Conservation (phyloP, 1,284 basidiomycete genomes). For the Fomitopsis palustris region DNA sequence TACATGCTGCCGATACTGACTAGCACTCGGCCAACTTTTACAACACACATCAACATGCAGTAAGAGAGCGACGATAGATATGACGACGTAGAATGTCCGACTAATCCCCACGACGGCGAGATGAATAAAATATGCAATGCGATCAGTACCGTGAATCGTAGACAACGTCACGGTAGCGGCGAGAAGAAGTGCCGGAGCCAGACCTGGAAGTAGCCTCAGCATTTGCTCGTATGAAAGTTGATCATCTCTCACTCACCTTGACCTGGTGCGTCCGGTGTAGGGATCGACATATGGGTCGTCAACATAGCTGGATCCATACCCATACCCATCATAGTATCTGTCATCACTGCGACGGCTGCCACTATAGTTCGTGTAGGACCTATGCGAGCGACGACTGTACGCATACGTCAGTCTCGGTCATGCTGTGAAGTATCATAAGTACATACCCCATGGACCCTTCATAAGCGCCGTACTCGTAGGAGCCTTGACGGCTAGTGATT, state of each 20-base stretch:
- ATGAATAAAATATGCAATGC: not conserved
- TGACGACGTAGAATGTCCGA: not conserved
- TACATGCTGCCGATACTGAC: not conserved
- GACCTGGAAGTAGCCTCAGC: not conserved
- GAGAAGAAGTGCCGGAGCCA: not conserved
- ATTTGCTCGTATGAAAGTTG: not conserved
- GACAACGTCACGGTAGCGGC: not conserved
- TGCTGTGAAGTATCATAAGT: not conserved
- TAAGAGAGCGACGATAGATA: not conserved
- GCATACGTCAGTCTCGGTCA: not conserved
- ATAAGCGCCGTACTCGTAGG: not conserved
- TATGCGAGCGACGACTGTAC: not conserved
- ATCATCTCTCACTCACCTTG: not conserved
- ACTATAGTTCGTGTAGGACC: conserved; percentile 1
- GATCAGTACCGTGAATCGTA: not conserved
- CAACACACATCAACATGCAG: not conserved
- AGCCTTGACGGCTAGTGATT: not conserved
- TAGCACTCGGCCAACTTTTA: not conserved
- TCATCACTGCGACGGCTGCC: not conserved
- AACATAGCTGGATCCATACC: conserved; percentile 1
- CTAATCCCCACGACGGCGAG: not conserved
- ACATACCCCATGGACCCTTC: not conserved
- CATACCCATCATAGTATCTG: not conserved
- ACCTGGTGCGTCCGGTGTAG: not conserved
- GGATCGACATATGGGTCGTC: not conserved